phyloP scores from a whole-genome alignment of 2,329 filamentous ascomycete species.

The Trichoderma aggressivum region DNA sequence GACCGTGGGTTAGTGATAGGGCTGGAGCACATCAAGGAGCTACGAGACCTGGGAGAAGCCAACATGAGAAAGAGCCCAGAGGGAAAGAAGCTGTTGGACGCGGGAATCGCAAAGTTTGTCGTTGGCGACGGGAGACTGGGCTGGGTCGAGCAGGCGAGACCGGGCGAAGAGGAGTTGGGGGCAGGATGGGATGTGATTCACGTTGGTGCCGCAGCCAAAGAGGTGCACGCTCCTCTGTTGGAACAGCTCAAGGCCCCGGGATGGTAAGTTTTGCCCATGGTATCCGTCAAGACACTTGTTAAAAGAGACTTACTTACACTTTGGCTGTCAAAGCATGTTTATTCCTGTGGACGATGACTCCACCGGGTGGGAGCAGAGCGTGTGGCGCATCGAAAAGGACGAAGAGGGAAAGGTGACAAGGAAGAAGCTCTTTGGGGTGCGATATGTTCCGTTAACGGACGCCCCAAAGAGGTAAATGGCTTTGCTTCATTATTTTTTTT shows the following conservation, averaged over 20 bases:
- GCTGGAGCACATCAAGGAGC: slow-evolving; percentile 66
- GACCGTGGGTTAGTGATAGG: slow-evolving; percentile 57
- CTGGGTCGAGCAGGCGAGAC: slow-evolving; percentile 44
- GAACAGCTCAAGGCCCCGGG: slow-evolving; percentile 78
- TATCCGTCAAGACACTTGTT: background rate
- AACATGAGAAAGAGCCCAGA: slow-evolving; percentile 64
- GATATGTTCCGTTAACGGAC: slow-evolving; percentile 76
- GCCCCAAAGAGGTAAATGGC: slow-evolving; percentile 42
- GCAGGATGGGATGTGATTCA: slow-evolving; percentile 87
- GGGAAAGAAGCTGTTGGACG: slow-evolving; percentile 58
- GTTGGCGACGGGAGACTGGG: slow-evolving; percentile 71
- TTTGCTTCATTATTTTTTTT: background rate
- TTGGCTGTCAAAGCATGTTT: slow-evolving; percentile 55
- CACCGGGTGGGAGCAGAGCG: slow-evolving; percentile 53
- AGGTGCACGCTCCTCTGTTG: slow-evolving; percentile 68
- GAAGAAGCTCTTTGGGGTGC: slow-evolving; percentile 65
- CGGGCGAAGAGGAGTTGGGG: slow-evolving; percentile 46
- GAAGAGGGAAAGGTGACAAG: slow-evolving; percentile 57
- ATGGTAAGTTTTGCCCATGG: slow-evolving; percentile 39
- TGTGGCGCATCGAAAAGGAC: slow-evolving; percentile 74
- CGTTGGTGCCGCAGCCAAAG: slow-evolving; percentile 79
- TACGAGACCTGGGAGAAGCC: slow-evolving; percentile 58
- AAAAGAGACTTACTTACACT: background rate
- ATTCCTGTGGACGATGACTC: slow-evolving; percentile 66
- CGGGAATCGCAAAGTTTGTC: slow-evolving; percentile 67